phyloP scores from a whole-genome alignment of 1,284 basidiomycete genomes.

The Rhodotorula sp. region DNA sequence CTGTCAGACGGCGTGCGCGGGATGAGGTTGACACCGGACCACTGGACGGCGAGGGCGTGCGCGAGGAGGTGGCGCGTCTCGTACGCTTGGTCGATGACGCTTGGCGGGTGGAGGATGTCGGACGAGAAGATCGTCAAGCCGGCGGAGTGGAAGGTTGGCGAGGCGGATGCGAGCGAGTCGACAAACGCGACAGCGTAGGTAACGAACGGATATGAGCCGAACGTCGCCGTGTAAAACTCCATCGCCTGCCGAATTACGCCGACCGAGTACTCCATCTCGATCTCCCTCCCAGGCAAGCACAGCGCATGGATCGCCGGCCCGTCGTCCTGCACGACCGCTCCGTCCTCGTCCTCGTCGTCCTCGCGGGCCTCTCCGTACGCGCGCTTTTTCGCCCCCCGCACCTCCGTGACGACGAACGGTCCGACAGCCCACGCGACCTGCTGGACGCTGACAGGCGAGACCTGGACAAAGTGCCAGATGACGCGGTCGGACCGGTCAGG shows the following conservation, averaged over 20 bases:
- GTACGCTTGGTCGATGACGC: constrained; percentile 89
- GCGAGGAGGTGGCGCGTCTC: constrained; percentile 83
- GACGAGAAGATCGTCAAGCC: constrained; percentile 77
- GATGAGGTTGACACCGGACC: constrained; percentile 96
- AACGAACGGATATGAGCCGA: constrained; percentile 88
- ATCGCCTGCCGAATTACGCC: constrained; percentile 82
- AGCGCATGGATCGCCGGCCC: constrained; percentile 84
- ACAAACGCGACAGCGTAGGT: constrained; percentile 97
- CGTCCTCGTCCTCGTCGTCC: constrained; percentile 57
- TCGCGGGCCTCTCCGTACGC: constrained; percentile 16
- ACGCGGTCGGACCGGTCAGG: constrained; percentile 91
- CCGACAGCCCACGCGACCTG: constrained; percentile 95
- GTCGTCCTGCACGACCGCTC: constrained; percentile 50
- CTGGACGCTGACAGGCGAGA: constrained; percentile 85
- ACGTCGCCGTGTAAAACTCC: constrained; percentile 87
- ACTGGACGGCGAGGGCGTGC: constrained; percentile 90
- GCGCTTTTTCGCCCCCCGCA: constrained; percentile 48
- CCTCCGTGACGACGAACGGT: constrained; percentile 78
- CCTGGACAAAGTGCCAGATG: constrained; percentile 89
- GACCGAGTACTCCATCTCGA: constrained; percentile 66
- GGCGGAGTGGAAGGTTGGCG: constrained; percentile 76
- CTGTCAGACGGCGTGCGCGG: constrained; percentile 91
- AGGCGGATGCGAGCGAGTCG: constrained; percentile 67
- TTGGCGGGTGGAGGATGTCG: constrained; percentile 81
- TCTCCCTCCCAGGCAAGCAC: constrained; percentile 79